Evolutionary conservation across 1,284 basidiomycete genomes (phyloP).

Genomic region (Ganoderma sp.): DNA sequence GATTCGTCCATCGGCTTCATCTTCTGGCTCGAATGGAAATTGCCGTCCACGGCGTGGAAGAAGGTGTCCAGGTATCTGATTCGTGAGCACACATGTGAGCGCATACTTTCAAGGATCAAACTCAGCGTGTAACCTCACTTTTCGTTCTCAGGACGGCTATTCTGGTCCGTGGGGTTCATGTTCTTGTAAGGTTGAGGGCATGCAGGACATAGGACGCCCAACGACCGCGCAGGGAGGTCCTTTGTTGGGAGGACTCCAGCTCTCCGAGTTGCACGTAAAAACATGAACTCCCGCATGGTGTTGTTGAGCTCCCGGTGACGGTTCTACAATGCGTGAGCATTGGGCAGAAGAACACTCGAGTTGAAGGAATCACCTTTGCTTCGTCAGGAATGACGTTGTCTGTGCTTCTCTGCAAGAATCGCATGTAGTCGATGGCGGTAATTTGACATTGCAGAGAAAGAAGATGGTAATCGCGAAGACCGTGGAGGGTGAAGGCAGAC

Average conservation of each 20-base stretch:
- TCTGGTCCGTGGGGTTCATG: constrained; percentile 30
- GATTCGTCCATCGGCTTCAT: not conserved
- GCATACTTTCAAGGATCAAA: not conserved
- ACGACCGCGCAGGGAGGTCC: not conserved
- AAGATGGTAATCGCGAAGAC: not conserved
- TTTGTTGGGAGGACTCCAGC: not conserved
- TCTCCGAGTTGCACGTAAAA: constrained; percentile 13
- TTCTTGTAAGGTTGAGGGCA: constrained; percentile 34
- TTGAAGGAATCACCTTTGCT: not conserved
- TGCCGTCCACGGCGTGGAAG: not conserved
- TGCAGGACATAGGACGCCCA: constrained; percentile 23
- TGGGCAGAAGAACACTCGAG: too few species aligned
- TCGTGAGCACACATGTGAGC: too few species aligned
- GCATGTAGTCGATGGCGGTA: not conserved
- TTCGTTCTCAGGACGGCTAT: not conserved
- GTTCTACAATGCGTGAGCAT: constrained; percentile 16
- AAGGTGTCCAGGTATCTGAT: not conserved
- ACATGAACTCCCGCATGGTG: constrained; percentile 24
- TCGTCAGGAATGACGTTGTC: not conserved
- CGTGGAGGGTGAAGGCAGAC: not conserved
- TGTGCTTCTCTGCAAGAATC: not conserved
- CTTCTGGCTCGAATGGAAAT: not conserved
- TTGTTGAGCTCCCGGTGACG: constrained; percentile 30
- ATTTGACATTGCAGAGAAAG: not conserved
- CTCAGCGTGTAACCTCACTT: not conserved